phyloP scores from a whole-genome alignment of 23 red algal genomes.

The Cyanidioschyzon merolae region DNA sequence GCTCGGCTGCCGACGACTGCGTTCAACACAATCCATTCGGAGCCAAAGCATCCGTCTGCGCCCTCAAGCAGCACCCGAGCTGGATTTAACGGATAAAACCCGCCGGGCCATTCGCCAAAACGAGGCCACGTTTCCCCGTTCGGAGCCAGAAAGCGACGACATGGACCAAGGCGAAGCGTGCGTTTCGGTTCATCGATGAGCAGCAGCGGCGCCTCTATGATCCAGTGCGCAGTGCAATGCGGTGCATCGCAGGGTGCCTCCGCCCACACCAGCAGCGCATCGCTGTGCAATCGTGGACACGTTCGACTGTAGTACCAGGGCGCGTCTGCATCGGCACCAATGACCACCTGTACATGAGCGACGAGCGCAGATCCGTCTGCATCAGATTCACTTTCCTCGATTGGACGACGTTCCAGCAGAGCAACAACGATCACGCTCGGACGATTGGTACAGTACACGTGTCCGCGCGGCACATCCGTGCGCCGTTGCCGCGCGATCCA shows the following conservation, averaged over 20 bases:
- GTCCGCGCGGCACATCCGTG: constrained; percentile 1
- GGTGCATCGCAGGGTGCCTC: not conserved
- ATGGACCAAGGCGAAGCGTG: not conserved
- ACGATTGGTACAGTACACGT: constrained; percentile 22
- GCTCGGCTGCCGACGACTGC: not conserved
- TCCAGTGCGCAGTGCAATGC: not conserved
- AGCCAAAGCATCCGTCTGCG: not conserved
- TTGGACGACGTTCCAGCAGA: not conserved
- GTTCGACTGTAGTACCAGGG: not conserved
- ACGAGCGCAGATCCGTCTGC: not conserved
- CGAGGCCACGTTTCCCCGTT: not conserved
- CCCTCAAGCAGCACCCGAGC: not conserved
- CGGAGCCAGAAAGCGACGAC: not conserved
- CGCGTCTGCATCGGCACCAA: not conserved
- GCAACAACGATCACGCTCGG: constrained; percentile 5
- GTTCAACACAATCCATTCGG: not conserved
- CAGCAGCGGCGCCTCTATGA: not conserved
- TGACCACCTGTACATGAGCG: not conserved
- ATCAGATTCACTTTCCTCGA: not conserved
- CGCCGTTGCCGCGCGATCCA: not conserved
- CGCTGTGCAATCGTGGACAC: not conserved
- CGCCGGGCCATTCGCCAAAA: not conserved
- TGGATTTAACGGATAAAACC: not conserved
- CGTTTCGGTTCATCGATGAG: not conserved
- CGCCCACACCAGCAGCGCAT: not conserved